Percentiles rank a stretch among this genome's conserved stretches.
These are phyloP conservation scores for Chlorencoelia australis DNA, from an alignment of 2,329 filamentous ascomycete genomes.

Conservation along the genomic window DNA sequence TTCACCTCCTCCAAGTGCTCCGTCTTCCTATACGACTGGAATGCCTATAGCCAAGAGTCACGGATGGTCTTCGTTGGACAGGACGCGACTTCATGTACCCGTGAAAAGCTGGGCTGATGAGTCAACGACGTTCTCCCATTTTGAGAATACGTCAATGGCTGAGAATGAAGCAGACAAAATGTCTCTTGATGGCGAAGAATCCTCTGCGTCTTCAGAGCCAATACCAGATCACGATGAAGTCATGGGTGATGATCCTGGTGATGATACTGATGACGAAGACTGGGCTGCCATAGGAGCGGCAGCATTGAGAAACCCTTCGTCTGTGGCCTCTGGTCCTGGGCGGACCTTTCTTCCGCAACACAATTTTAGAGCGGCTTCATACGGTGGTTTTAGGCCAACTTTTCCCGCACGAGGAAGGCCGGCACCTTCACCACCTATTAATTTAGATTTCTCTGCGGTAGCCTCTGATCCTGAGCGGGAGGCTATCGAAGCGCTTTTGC, in stretches of 20 bases:
- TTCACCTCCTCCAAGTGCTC: slow-evolving; percentile 33
- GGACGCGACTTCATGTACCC: slow-evolving; percentile 39
- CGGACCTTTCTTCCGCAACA: slow-evolving; percentile 31
- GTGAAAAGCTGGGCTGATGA: slow-evolving; percentile 57
- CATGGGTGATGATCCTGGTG: slow-evolving; percentile 68
- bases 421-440: slow-evolving; percentile 28
- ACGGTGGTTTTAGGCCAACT: no score
- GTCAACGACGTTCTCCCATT: slow-evolving; percentile 67
- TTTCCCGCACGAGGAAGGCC: no score
- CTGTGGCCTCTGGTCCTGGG: slow-evolving; percentile 45
- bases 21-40: slow-evolving; percentile 35
- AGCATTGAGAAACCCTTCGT: slow-evolving; percentile 62
- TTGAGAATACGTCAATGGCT: slow-evolving; percentile 55
- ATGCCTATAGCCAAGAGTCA: slow-evolving; percentile 46
- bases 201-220: slow-evolving; percentile 63
- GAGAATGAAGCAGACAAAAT: slow-evolving; percentile 91
- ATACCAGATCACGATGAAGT: slow-evolving; percentile 53
- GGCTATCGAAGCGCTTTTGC: slow-evolving; percentile 70
- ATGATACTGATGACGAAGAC: slow-evolving; percentile 91
- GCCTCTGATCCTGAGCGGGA: slow-evolving; percentile 64
- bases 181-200: slow-evolving; percentile 70
- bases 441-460: slow-evolving; percentile 39
- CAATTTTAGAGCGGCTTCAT: slow-evolving; percentile 35
- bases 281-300: slow-evolving; percentile 86
- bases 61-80: slow-evolving; percentile 35